These are phyloP conservation scores for Simmondsia chinensis DNA, from an alignment of 148 eudicot genomes.

Conservation along the genomic window DNA sequence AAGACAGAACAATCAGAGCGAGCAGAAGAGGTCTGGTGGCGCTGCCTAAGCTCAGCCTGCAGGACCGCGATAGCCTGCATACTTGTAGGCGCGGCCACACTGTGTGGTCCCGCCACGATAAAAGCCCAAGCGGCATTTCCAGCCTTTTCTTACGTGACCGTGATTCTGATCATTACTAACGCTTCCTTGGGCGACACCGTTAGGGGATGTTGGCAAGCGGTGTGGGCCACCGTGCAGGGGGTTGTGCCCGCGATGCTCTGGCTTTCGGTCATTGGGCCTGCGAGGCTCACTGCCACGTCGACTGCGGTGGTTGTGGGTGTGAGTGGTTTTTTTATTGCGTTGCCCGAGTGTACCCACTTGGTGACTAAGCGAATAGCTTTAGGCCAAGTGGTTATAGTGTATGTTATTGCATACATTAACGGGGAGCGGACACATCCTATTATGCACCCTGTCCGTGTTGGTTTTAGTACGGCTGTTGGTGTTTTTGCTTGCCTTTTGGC, in stretches of 20 bases:
- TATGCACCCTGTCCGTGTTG: conserved; percentile 74
- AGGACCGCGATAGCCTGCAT: conserved; percentile 58
- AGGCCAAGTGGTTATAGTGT: conserved; percentile 58
- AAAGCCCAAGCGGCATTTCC: conserved; percentile 31
- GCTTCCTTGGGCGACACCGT: conserved; percentile 63
- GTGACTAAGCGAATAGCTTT: conserved; percentile 58
- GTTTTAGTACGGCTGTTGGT: conserved; percentile 69
- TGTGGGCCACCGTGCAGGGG: conserved; percentile 32
- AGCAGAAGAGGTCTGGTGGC: conserved; percentile 30
- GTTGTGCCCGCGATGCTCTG: conserved; percentile 51
- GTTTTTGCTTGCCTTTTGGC: conserved; percentile 61
- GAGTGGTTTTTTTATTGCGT: conserved; percentile 38
- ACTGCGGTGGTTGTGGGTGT: conserved; percentile 36
- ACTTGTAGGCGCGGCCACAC: conserved; percentile 41
- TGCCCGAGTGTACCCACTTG: conserved; percentile 45
- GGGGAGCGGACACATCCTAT: conserved; percentile 30
- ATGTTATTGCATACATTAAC: conserved; percentile 42
- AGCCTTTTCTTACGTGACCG: conserved; percentile 65
- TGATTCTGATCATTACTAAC: conserved; percentile 43
- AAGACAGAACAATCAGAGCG: conserved; percentile 19
- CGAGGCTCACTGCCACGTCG: conserved; percentile 24
- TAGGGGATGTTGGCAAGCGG: conserved; percentile 49
- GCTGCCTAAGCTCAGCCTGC: conserved; percentile 40
- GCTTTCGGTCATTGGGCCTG: conserved; percentile 50
- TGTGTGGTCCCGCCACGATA: conserved; percentile 36